A percentile compares a stretch with the other conserved stretches of the same genome.
These are phyloP conservation scores for Allium cepa DNA, from an alignment of 106 monocot species.

Conservation along the genomic window DNA sequence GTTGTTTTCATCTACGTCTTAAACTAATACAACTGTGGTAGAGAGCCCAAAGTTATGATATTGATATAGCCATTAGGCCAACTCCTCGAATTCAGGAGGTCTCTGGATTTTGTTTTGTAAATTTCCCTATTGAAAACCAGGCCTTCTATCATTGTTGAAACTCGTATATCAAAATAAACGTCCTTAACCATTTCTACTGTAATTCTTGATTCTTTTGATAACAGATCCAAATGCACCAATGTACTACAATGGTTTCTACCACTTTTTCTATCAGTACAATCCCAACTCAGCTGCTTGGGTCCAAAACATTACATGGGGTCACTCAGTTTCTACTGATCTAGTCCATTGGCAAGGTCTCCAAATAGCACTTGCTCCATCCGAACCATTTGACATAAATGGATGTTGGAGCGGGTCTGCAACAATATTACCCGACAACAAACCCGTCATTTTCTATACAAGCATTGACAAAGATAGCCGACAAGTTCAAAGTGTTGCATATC, in stretches of 20 bases:
- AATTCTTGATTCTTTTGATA: background rate
- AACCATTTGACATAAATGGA: constrained; percentile 40
- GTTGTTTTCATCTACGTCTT: too few relatives aligned
- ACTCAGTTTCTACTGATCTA: constrained; percentile 43
- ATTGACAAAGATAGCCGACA: constrained; percentile 9
- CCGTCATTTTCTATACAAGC: constrained; percentile 54
- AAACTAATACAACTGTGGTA: too few relatives aligned
- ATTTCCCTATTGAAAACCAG: too few relatives aligned
- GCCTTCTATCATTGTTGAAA: too few relatives aligned
- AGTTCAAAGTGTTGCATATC: constrained; percentile 42
- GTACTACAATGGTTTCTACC: constrained; percentile 53
- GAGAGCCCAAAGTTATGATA: too few relatives aligned
- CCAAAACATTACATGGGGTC: constrained; percentile 22
- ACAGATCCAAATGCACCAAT: constrained; percentile 27
- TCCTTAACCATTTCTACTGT: too few relatives aligned
- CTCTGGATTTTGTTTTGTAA: too few relatives aligned
- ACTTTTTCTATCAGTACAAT: constrained; percentile 34
- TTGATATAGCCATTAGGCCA: too few relatives aligned
- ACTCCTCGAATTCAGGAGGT: too few relatives aligned
- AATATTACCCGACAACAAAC: constrained; percentile 28
- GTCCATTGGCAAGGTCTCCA: constrained; percentile 32
- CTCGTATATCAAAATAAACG: too few relatives aligned
- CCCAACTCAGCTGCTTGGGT: constrained; percentile 10
- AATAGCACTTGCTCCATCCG: constrained; percentile 20
- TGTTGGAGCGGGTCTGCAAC: constrained; percentile 57